phyloP scores from a whole-genome alignment of 441 rosid genomes.

The Eutrema salsugineum region DNA sequence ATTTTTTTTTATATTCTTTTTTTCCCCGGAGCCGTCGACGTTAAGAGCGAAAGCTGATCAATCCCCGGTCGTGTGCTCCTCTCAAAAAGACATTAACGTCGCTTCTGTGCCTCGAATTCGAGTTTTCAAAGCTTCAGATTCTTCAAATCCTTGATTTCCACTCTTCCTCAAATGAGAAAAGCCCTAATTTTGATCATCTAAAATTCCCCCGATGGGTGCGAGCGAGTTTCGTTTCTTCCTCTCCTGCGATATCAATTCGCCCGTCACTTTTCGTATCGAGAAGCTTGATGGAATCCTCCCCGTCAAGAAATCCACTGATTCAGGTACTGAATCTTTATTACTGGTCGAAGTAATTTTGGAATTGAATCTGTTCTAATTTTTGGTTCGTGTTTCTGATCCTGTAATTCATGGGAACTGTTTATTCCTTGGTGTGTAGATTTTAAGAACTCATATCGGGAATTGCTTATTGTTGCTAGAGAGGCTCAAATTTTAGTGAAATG shows the following conservation, averaged over 20 bases:
- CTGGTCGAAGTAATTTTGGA: not conserved
- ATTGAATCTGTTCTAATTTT: not conserved
- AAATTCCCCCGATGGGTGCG: constrained; percentile 43
- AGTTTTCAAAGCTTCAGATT: not conserved
- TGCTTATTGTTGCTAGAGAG: not conserved
- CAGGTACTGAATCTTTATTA: constrained; percentile 37
- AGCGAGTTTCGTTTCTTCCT: constrained; percentile 96
- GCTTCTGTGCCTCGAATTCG: not conserved
- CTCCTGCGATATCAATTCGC: constrained; percentile 92
- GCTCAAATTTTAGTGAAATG: not conserved
- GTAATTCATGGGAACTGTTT: not conserved
- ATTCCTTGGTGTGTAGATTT: not conserved
- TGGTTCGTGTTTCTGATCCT: not conserved
- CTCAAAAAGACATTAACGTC: not conserved
- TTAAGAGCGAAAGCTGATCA: not conserved
- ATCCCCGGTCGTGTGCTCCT: not conserved
- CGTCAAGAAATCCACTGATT: constrained; percentile 40
- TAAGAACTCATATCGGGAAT: not conserved
- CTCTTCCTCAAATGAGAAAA: constrained; percentile 9
- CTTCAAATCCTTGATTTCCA: constrained; percentile 4
- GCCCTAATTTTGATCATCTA: constrained; percentile 4
- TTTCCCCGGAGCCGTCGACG: constrained; percentile 1
- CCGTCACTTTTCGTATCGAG: constrained; percentile 86
- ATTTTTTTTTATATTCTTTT: not conserved
- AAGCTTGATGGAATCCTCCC: constrained; percentile 77